Evolutionary conservation across 2,329 filamentous ascomycete species (phyloP).

Genomic region (Simplicillium sp.): DNA sequence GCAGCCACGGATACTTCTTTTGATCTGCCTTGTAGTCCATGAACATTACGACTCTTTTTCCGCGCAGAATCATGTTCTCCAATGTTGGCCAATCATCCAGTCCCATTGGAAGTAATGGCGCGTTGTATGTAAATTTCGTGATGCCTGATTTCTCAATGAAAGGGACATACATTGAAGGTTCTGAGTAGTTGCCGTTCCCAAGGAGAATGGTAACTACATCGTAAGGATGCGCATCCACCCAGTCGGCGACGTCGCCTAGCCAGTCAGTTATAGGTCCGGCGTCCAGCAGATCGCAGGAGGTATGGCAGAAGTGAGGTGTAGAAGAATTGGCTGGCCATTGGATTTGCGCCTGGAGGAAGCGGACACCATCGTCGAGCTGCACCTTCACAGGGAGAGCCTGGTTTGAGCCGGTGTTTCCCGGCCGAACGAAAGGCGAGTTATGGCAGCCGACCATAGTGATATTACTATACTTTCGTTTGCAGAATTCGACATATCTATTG

Average conservation of each 20-base stretch:
- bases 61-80: conserved; percentile 60
- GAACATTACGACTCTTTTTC: conserved; percentile 68
- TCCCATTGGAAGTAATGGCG: conserved; percentile 60
- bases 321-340: conserved; percentile 43
- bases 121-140: conserved; percentile 62
- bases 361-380: conserved; percentile 71
- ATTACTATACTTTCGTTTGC: conserved; percentile 67
- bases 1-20: conserved; percentile 66
- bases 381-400: conserved; percentile 57
- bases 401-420: conserved; percentile 67
- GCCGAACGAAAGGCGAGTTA: conserved; percentile 68
- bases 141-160: conserved; percentile 67
- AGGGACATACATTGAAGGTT: conserved; percentile 51
- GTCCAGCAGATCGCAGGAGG: conserved; percentile 71
- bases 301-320: conserved; percentile 71
- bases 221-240: conserved; percentile 70
- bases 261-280: conserved; percentile 69
- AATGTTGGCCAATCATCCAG: conserved; percentile 77
- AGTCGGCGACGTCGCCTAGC: conserved; percentile 57
- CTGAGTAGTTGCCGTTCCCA: conserved; percentile 71
- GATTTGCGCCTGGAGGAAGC: conserved; percentile 54
- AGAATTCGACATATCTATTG: conserved; percentile 72
- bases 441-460: conserved; percentile 71
- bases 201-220: conserved; percentile 84
- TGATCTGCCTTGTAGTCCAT: conserved; percentile 82